These are phyloP conservation scores for Lindgomyces ingoldianus DNA, from an alignment of 495 filamentous ascomycete genomes.

Conservation along the genomic window DNA sequence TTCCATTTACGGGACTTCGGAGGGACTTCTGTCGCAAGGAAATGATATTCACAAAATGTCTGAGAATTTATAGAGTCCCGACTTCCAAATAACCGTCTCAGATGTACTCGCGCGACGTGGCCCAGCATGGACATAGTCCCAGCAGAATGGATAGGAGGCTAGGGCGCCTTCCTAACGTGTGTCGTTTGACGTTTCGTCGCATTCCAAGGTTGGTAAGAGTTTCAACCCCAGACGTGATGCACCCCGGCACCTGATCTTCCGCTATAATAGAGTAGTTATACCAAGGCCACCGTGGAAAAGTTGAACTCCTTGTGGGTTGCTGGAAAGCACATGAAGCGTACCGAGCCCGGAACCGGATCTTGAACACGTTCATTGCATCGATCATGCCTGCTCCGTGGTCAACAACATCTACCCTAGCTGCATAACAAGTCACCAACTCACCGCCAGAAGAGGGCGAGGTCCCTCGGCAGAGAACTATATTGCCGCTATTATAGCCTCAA, in stretches of 20 bases:
- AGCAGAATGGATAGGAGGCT: neutral
- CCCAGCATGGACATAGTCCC: neutral
- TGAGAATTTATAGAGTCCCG: neutral
- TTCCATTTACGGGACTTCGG: neutral
- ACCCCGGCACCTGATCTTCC: neutral
- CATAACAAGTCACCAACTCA: neutral
- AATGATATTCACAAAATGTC: neutral
- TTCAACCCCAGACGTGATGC: neutral
- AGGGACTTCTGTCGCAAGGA: neutral
- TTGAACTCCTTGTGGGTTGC: neutral
- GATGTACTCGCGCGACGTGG: neutral
- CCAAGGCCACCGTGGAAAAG: neutral
- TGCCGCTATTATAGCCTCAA: constrained; percentile 32
- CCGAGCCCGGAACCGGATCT: constrained; percentile 17
- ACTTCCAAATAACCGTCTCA: neutral
- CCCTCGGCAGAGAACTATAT: constrained; percentile 26
- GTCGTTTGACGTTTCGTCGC: neutral
- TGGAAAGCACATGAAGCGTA: constrained; percentile 5
- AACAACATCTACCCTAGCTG: neutral
- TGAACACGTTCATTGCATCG: constrained; percentile 14
- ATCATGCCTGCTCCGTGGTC: constrained; percentile 14
- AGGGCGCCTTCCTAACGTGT: neutral
- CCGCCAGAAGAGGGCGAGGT: neutral
- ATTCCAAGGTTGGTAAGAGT: neutral
- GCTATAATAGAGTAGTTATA: neutral